Percentiles rank a stretch among this genome's conserved stretches.
These are phyloP conservation scores for Chondrostereum purpureum DNA, from an alignment of 1,284 basidiomycete species.

Conservation along the genomic window DNA sequence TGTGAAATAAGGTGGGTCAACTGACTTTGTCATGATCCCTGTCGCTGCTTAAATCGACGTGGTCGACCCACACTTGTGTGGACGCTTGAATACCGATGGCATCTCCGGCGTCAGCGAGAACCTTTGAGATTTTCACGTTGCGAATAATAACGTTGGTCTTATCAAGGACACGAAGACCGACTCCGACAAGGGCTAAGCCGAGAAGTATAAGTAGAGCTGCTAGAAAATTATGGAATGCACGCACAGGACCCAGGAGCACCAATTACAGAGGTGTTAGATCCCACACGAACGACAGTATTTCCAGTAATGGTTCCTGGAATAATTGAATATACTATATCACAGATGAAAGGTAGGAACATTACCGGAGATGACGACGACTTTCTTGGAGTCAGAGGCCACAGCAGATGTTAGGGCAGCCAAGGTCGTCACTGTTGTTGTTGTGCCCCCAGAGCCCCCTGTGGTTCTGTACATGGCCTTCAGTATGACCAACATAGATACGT, in stretches of 20 bases:
- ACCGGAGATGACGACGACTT: slow-evolving; percentile 41
- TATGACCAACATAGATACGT: background rate
- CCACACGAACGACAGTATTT: slow-evolving; percentile 32
- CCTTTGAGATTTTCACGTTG: slow-evolving; percentile 44
- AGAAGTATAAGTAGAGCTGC: background rate
- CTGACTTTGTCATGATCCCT: slow-evolving; percentile 35
- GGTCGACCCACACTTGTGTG: slow-evolving; percentile 40
- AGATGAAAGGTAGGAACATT: slow-evolving; percentile 1
- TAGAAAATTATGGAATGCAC: slow-evolving; percentile 8
- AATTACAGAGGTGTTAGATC: slow-evolving; percentile 38
- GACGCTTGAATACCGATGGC: slow-evolving; percentile 37
- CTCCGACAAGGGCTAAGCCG: slow-evolving; percentile 28
- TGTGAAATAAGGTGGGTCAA: slow-evolving; percentile 16
- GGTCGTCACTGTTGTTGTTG: slow-evolving; percentile 35
- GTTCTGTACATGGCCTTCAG: slow-evolving; percentile 16
- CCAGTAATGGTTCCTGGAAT: slow-evolving; percentile 34
- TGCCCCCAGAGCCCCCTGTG: slow-evolving; percentile 36
- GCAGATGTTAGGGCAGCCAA: slow-evolving; percentile 36
- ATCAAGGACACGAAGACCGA: slow-evolving; percentile 35
- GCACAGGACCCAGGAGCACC: slow-evolving; percentile 23
- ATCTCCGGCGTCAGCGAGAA: slow-evolving; percentile 37
- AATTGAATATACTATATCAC: background rate
- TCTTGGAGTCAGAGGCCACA: slow-evolving; percentile 33
- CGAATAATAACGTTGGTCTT: slow-evolving; percentile 41
- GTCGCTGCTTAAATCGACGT: slow-evolving; percentile 39